These are phyloP conservation scores for Ophiostoma tasmaniense DNA, from an alignment of 2,329 filamentous ascomycete genomes.

Conservation along the genomic window DNA sequence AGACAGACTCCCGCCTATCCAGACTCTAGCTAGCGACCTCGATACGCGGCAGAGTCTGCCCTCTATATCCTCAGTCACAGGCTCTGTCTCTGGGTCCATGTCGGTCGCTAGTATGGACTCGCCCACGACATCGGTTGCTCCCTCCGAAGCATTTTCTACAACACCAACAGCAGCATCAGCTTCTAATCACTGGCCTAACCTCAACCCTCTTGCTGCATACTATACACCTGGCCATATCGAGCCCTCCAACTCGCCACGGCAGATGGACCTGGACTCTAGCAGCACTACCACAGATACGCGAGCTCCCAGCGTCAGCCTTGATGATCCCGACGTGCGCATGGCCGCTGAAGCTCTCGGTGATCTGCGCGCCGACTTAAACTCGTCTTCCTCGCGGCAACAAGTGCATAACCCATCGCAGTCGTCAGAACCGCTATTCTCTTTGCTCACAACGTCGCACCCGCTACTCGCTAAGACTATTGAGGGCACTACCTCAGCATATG, in stretches of 20 bases:
- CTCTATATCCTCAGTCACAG: constrained; percentile 20
- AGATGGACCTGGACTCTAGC: constrained; percentile 40
- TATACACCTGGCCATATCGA: constrained; percentile 38
- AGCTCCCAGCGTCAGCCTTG: constrained; percentile 47
- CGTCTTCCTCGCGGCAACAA: constrained; percentile 47
- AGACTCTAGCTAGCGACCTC: background rate
- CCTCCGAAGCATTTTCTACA: background rate
- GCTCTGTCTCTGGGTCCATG: background rate
- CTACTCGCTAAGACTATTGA: constrained; percentile 78
- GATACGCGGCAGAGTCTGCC: constrained; percentile 25
- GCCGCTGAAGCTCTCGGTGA: constrained; percentile 71
- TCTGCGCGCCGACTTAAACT: constrained; percentile 55
- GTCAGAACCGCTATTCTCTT: constrained; percentile 70
- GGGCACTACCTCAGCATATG: constrained; percentile 76
- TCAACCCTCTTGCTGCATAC: constrained; percentile 43
- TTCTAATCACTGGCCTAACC: constrained; percentile 37
- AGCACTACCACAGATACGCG: constrained; percentile 22
- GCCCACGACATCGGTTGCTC: constrained; percentile 7
- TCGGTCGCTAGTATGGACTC: background rate
- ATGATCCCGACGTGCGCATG: constrained; percentile 59
- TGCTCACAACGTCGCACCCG: constrained; percentile 83
- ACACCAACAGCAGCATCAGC: constrained; percentile 19
- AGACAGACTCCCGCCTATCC: constrained; percentile 5
- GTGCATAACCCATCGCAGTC: constrained; percentile 28
- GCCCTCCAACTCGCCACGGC: constrained; percentile 36